Percentiles rank a stretch among this genome's conserved stretches.
These are phyloP conservation scores for Fonsecaea multimorphosa DNA, from an alignment of 2,329 filamentous ascomycete genomes.

Conservation along the genomic window DNA sequence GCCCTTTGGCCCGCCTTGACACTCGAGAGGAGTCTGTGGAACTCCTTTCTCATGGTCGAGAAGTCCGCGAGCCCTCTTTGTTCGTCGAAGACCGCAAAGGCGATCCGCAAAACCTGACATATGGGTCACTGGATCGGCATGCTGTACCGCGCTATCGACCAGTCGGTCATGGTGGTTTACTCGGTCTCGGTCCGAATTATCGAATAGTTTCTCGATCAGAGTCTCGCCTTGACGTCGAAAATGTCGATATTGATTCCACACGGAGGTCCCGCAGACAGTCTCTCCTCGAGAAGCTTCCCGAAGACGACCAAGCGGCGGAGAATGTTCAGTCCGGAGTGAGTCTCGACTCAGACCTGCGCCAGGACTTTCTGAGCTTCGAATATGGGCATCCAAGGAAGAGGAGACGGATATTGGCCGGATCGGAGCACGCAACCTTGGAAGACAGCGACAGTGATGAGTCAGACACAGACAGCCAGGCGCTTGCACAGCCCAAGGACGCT, in stretches of 20 bases:
- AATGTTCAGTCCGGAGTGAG: conserved; percentile 37
- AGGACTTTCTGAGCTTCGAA: conserved; percentile 47
- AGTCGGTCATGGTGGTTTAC: conserved; percentile 67
- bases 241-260: conserved; percentile 49
- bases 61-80: conserved; percentile 11
- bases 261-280: conserved; percentile 45
- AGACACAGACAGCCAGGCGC: conserved; percentile 45
- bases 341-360: conserved; percentile 33
- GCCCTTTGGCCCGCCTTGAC: not conserved
- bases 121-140: conserved; percentile 75
- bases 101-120: conserved; percentile 75
- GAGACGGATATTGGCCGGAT: conserved; percentile 32
- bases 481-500: conserved; percentile 55
- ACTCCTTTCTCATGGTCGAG: not conserved
- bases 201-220: conserved; percentile 71
- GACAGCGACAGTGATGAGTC: conserved; percentile 59
- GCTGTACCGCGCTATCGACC: conserved; percentile 74
- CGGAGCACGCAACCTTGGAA: conserved; percentile 47
- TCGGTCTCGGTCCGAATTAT: conserved; percentile 68
- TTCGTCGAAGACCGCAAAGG: conserved; percentile 68
- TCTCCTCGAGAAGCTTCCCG: conserved; percentile 45
- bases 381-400: conserved; percentile 27
- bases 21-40: not conserved
- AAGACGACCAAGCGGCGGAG: conserved; percentile 38
- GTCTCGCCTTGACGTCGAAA: conserved; percentile 53